Conservation (phyloP, 176 grass and related monocot species). For the Lolium perenne region DNA sequence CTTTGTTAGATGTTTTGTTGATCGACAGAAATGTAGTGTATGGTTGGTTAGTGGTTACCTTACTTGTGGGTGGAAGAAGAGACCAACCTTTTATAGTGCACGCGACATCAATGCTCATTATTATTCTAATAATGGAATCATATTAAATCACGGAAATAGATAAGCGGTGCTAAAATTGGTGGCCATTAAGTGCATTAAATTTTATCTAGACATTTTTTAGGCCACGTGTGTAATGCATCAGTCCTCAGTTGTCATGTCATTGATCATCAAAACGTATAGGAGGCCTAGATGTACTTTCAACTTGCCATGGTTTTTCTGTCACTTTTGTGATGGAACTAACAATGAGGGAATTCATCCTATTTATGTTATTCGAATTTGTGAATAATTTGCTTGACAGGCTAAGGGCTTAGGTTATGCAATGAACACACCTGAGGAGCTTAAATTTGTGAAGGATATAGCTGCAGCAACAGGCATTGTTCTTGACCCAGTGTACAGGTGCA, state of each 20-base stretch:
- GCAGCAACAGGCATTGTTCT: constrained; percentile 78
- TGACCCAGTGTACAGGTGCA: constrained; percentile 62
- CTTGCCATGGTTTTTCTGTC: background rate
- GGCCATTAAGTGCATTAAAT: too few relatives aligned
- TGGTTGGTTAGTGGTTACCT: too few relatives aligned
- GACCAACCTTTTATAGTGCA: too few relatives aligned
- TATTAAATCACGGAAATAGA: too few relatives aligned
- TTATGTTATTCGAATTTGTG: background rate
- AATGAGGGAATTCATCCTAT: background rate
- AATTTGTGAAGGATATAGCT: constrained; percentile 87
- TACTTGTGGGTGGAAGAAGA: too few relatives aligned
- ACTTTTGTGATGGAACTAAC: background rate
- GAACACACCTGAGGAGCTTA: constrained; percentile 84
- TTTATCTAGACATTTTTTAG: too few relatives aligned
- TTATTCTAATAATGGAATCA: too few relatives aligned
- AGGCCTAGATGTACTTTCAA: background rate
- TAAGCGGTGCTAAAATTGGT: too few relatives aligned
- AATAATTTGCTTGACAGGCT: constrained; percentile 53
- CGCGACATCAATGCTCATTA: too few relatives aligned
- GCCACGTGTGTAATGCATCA: too few relatives aligned
- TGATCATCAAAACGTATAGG: background rate
- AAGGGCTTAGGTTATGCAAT: constrained; percentile 95
- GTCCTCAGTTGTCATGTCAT: background rate
- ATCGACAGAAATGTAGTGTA: too few relatives aligned
- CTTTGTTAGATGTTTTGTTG: too few relatives aligned